phyloP scores from a whole-genome alignment of 208 protist genomes.

The Angomonas ambiguus region DNA sequence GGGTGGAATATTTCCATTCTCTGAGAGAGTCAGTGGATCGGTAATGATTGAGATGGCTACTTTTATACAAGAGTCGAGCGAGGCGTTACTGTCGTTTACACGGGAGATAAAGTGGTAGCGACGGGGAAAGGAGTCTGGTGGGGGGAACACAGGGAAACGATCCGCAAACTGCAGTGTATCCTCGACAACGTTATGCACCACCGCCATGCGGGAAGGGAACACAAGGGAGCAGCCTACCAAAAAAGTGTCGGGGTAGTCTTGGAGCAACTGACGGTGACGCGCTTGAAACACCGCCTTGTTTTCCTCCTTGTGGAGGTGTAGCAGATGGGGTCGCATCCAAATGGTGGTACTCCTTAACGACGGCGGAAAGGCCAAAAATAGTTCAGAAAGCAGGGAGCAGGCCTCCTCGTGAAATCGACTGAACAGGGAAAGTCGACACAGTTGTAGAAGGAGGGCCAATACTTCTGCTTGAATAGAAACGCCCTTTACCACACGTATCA shows the following conservation, averaged over 20 bases:
- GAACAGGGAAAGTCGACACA: background rate
- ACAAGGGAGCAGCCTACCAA: background rate
- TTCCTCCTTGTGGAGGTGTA: background rate
- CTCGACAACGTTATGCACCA: background rate
- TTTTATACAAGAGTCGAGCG: background rate
- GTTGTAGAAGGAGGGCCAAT: background rate
- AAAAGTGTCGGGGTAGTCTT: background rate
- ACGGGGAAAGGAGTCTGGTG: background rate
- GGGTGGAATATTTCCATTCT: no score
- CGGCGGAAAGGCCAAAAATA: background rate
- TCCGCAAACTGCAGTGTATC: background rate
- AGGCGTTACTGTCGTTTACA: background rate
- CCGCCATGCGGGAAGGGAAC: background rate
- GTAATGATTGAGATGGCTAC: background rate
- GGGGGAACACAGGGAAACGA: background rate
- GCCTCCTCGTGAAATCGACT: background rate
- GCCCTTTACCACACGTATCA: background rate
- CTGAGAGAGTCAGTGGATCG: no score
- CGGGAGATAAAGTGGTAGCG: background rate
- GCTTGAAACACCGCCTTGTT: background rate
- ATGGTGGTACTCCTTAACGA: background rate
- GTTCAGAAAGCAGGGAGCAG: background rate
- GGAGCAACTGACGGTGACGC: background rate
- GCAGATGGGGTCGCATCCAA: background rate
- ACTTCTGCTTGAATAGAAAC: background rate